Evolutionary conservation across 2,329 filamentous ascomycete genomes (phyloP).

Genomic region (Berkeleyomyces rouxiae): DNA sequence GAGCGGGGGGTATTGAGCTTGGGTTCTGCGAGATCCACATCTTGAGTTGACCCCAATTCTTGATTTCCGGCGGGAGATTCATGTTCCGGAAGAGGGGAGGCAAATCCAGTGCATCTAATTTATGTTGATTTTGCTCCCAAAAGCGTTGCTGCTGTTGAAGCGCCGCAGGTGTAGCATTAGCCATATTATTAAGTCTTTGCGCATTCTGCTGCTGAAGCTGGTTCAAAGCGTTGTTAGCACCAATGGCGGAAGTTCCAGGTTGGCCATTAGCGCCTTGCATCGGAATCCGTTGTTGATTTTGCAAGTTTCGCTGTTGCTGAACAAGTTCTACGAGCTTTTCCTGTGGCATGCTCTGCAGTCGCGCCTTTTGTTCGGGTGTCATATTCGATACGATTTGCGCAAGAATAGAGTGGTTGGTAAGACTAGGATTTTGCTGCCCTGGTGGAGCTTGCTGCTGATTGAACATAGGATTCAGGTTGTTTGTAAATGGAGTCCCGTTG

Average conservation of each 20-base stretch:
- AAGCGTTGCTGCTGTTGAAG: slow-evolving; percentile 18
- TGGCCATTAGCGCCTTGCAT: slow-evolving; percentile 8
- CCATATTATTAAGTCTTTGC: slow-evolving; percentile 11
- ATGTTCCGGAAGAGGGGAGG: slow-evolving; percentile 23
- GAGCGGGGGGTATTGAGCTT: slow-evolving; percentile 18
- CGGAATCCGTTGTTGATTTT: neutral
- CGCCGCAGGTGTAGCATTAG: neutral
- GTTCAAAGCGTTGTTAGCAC: slow-evolving; percentile 3
- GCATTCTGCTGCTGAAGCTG: slow-evolving; percentile 16
- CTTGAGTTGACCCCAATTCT: slow-evolving; percentile 34
- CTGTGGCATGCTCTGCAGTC: slow-evolving; percentile 27
- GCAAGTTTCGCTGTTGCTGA: slow-evolving; percentile 10
- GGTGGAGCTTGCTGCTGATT: slow-evolving; percentile 31
- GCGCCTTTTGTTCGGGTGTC: slow-evolving; percentile 29
- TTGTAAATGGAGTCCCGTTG: slow-evolving; percentile 31
- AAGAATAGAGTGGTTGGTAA: slow-evolving; percentile 25
- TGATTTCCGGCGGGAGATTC: slow-evolving; percentile 26
- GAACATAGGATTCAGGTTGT: slow-evolving; percentile 36
- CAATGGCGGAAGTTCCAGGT: neutral
- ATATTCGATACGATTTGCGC: slow-evolving; percentile 29
- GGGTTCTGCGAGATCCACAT: slow-evolving; percentile 22
- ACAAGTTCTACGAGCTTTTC: slow-evolving; percentile 35
- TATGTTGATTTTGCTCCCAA: slow-evolving; percentile 18
- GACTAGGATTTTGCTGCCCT: slow-evolving; percentile 22
- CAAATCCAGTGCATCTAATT: slow-evolving; percentile 32